Base-by-base conservation (phyloP, 495 filamentous ascomycete species). In the Copromyces sp. region DNA sequence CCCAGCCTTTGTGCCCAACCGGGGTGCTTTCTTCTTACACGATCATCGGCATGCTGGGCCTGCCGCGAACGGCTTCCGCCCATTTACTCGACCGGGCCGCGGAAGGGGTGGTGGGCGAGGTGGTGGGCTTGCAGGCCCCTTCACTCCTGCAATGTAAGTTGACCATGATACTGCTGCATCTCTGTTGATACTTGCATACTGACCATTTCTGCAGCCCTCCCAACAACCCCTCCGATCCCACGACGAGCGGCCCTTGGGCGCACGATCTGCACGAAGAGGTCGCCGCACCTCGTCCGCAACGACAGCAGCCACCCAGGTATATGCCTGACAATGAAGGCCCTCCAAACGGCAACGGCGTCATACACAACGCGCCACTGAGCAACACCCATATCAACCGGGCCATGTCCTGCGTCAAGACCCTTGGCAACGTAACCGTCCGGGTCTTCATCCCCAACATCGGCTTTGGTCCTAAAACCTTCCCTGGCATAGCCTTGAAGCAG, bases 21-120 rank as follows among this genome's bases (percentile, higher is more conserved):
- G 96, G 69, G 95, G 95, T 35, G 91, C 90, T 70, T 99, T 99
- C 85, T 99, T 98, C 84, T 90, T 98, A 85, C 95, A 99, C 81
- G 95, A 99, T 79, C 94, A 97, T 75, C 88, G 94, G 73, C 89
- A 92, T 69, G 86, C 88, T 40, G 91, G 91, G 41, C 86, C 91
- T 29, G 90, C 89, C 69, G 86, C 89, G 37, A 95, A 94, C 78
- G 91, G 90, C 45, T 93, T 93, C 74, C 85, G 91, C 69, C 90
- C 90, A 59, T 93, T 90, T 79, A 87, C 88, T 14, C 84, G 89
- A 78, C 86, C 88, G 17, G 82, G 84, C 69, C 79, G 79, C 41
- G 70, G 70, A 32, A 45, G 70, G 16, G 70, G 70, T 41, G 79
- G 79, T 14, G 86, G 90, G 72, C 85, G 86, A 4, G 78, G 85